Percentiles rank a stretch among this genome's conserved stretches.
Conservation (phyloP, 2,329 filamentous ascomycete genomes). For the Hypoxylon sp. region DNA sequence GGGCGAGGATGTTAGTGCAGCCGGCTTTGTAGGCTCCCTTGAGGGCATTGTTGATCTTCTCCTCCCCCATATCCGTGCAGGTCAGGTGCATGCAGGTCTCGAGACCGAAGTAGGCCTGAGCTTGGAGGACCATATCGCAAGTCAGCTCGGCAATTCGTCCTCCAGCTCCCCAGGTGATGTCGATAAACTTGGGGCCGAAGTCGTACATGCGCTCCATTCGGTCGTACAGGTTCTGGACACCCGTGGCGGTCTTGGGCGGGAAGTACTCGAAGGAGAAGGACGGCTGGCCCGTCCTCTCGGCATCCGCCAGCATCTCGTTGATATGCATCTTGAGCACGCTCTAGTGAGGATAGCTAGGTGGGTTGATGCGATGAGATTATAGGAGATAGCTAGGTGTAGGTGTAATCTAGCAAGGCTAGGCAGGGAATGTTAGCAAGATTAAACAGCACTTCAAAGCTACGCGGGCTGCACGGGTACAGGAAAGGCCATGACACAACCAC, state of each 20-base stretch:
- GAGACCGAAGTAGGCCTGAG: constrained; percentile 92
- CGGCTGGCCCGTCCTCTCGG: constrained; percentile 78
- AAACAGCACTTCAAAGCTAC: too few relatives aligned
- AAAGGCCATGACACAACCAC: not conserved
- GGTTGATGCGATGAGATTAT: not conserved
- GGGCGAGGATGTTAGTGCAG: constrained; percentile 95
- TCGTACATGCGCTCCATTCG: constrained; percentile 99
- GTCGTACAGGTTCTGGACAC: constrained; percentile 98
- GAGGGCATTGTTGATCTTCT: constrained; percentile 89
- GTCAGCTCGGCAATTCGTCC: constrained; percentile 91
- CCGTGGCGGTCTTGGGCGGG: constrained; percentile 94
- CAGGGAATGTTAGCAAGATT: constrained; percentile 5
- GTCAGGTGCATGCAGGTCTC: constrained; percentile 99
- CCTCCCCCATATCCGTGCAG: constrained; percentile 95
- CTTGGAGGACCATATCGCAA: constrained; percentile 96
- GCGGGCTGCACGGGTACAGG: not conserved
- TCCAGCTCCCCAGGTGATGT: constrained; percentile 98
- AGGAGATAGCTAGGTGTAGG: constrained; percentile 10
- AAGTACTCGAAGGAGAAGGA: constrained; percentile 99
- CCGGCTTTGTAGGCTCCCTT: constrained; percentile 90
- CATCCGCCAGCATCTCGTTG: constrained; percentile 85
- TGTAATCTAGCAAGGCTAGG: too few relatives aligned
- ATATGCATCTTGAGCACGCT: constrained; percentile 83
- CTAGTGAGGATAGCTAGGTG: not conserved
- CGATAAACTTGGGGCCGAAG: constrained; percentile 93